Conservation (phyloP, 2,329 filamentous ascomycete genomes). For the Pseudohalonectria lignicola region DNA sequence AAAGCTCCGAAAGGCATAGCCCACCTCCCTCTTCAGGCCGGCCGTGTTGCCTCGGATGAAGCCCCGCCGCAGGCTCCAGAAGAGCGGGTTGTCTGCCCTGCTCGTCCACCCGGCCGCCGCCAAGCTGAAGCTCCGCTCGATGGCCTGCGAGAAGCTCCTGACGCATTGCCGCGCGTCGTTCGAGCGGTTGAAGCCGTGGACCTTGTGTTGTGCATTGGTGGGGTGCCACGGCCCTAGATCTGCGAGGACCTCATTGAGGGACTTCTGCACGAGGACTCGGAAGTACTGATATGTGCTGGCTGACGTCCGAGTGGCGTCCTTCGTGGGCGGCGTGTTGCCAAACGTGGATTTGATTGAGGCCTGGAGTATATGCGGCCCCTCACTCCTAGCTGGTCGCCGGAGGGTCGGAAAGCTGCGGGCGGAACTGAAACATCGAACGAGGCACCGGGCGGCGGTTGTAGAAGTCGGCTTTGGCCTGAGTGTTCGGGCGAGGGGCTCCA, state of each 20-base stretch:
- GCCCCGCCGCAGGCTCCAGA: constrained; percentile 46
- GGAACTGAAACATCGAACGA: too few species aligned
- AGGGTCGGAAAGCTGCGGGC: too few species aligned
- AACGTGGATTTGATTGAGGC: too few species aligned
- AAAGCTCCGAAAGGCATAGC: constrained; percentile 58
- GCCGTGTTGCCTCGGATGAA: constrained; percentile 41
- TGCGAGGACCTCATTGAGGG: constrained; percentile 23
- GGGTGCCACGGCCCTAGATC: constrained; percentile 13
- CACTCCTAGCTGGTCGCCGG: too few species aligned
- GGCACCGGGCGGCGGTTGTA: too few species aligned
- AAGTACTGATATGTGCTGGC: constrained; percentile 14
- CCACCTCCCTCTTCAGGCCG: constrained; percentile 47
- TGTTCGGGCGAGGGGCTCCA: not conserved
- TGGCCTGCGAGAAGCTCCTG: constrained; percentile 29
- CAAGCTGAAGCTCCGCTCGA: constrained; percentile 32
- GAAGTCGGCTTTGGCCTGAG: not conserved
- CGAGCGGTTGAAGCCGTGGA: constrained; percentile 24
- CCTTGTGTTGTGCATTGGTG: constrained; percentile 15
- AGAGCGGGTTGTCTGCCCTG: constrained; percentile 38
- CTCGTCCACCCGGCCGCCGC: constrained; percentile 25
- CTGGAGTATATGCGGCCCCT: too few species aligned
- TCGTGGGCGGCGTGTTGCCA: too few species aligned
- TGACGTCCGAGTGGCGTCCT: too few species aligned
- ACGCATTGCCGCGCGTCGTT: constrained; percentile 32
- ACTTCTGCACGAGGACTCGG: constrained; percentile 13